phyloP scores from a whole-genome alignment of 2,329 filamentous ascomycete species.

The Ophiostoma sp. region DNA sequence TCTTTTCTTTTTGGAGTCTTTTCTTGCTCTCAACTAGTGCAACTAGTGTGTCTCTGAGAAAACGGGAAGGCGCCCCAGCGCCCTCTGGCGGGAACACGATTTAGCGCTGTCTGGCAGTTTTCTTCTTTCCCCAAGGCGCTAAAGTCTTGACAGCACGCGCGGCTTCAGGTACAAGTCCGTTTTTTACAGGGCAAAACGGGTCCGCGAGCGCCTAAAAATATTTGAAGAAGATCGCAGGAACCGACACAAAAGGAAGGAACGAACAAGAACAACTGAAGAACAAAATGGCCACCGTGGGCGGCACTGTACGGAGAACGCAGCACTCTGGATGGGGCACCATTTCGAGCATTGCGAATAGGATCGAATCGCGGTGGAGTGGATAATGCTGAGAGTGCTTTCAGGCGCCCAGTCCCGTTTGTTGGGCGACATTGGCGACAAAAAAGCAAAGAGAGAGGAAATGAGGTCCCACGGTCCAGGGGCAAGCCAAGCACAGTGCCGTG shows the following conservation, averaged over 20 bases:
- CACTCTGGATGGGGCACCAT: neutral
- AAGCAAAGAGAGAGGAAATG: constrained; percentile 11
- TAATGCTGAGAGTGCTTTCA: neutral
- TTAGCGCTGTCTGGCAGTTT: constrained; percentile 17
- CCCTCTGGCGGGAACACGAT: constrained; percentile 14
- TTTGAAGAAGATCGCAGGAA: neutral
- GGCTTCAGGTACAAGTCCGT: constrained; percentile 11
- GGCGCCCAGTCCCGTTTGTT: neutral
- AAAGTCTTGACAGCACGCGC: constrained; percentile 11
- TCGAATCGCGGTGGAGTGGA: neutral
- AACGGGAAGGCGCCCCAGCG: constrained; percentile 24
- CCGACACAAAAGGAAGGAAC: neutral
- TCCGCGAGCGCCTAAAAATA: neutral
- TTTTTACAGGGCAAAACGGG: neutral
- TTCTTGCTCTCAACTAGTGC: neutral
- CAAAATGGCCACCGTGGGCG: neutral
- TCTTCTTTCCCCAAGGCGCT: constrained; percentile 8
- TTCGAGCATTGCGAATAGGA: neutral
- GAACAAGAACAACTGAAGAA: neutral
- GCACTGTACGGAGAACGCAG: neutral
- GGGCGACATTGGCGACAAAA: neutral
- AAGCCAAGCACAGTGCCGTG: constrained; percentile 13
- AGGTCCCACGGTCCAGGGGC: constrained; percentile 14
- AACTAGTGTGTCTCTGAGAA: constrained; percentile 13
- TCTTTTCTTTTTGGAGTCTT: neutral